Base-by-base conservation (phyloP, 2,329 filamentous ascomycete species). In the Diaporthe aspalathi region DNA sequence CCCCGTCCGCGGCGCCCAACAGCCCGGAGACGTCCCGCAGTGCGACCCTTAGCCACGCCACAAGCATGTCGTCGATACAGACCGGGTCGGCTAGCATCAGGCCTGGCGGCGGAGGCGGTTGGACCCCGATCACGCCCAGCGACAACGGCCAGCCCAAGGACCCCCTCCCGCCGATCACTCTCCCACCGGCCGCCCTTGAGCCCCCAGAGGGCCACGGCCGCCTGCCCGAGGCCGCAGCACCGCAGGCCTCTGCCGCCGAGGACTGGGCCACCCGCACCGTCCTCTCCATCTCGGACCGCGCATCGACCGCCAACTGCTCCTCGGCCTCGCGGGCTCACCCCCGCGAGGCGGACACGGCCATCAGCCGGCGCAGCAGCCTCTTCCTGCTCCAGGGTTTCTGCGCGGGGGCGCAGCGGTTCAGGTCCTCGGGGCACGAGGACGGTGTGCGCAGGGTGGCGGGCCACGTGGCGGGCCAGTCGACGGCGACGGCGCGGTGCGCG, bases 381-480 rank as follows among this genome's bases (percentile, higher is more conserved):
- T 76, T 79, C 54, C 75, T 76, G 35, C 72, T 81, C 22, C 79
- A 78, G 12, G 81, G 83, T 0, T 80, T 84, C 60, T 85, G 83
- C 73, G 71, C 78, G 8, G 83, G 83, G 1, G 81, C 83, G 8
- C 77, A 77, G n/a, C 75, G 74, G 4, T 84, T 82, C 73, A 76
- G 78, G 17, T 70, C 76, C 6, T 80, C 78, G 8, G 80, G 80
- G 0, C 79, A 81, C 54, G 79, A 79, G 74, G 77, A 76, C 35
- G 82, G 82, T 38, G 80, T 83, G 52, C 79, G 79, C 63, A 75
- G 79, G 71, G 75, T 74, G 2, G 73, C 73, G 5, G 78, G 76
- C 53, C 76, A 76, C 40, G 76, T 77, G 32, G 67, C 56, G 4
- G 50, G 70, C 5, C 66, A 66, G 22, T 72, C 49, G 29, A 60